Evolutionary conservation across 768 basidiomycete species (phyloP).

Genomic region (Russula abietina): DNA sequence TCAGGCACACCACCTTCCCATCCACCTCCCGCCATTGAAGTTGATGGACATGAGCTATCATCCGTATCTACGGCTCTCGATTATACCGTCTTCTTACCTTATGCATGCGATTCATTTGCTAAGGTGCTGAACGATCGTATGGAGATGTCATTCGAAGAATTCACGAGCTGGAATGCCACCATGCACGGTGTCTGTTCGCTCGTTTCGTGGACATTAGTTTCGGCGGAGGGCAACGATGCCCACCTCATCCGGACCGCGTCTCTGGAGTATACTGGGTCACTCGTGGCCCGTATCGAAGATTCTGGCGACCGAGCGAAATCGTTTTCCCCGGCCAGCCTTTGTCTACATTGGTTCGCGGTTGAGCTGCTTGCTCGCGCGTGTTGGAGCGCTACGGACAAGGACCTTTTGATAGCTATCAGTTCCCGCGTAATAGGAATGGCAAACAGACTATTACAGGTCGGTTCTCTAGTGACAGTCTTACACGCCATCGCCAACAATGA

Average conservation of each 20-base stretch:
- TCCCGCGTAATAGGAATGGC: conserved; percentile 8
- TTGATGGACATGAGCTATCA: conserved; percentile 41
- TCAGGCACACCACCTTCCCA: conserved; percentile 28
- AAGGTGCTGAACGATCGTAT: conserved; percentile 40
- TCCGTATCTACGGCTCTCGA: conserved; percentile 38
- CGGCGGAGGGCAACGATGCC: background rate
- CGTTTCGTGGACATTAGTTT: conserved; percentile 16
- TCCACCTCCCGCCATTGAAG: conserved; percentile 31
- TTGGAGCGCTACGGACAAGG: conserved; percentile 1
- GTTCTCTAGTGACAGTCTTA: conserved; percentile 43
- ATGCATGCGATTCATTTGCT: conserved; percentile 26
- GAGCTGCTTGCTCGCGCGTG: conserved; percentile 18
- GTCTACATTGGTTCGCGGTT: conserved; percentile 21
- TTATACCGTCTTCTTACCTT: conserved; percentile 32
- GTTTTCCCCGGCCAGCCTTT: conserved; percentile 1
- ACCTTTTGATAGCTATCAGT: conserved; percentile 5
- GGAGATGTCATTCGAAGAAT: conserved; percentile 35
- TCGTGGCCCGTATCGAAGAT: conserved; percentile 19
- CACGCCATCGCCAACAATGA: conserved; percentile 34
- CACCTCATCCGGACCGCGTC: conserved; percentile 18
- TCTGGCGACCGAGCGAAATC: background rate
- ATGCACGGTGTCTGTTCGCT: conserved; percentile 33
- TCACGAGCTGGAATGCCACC: conserved; percentile 37
- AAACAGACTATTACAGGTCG: conserved; percentile 45
- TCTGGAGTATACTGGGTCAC: conserved; percentile 16